phyloP scores from a whole-genome alignment of 2,329 filamentous ascomycete species.

The Penicillium sp. region DNA sequence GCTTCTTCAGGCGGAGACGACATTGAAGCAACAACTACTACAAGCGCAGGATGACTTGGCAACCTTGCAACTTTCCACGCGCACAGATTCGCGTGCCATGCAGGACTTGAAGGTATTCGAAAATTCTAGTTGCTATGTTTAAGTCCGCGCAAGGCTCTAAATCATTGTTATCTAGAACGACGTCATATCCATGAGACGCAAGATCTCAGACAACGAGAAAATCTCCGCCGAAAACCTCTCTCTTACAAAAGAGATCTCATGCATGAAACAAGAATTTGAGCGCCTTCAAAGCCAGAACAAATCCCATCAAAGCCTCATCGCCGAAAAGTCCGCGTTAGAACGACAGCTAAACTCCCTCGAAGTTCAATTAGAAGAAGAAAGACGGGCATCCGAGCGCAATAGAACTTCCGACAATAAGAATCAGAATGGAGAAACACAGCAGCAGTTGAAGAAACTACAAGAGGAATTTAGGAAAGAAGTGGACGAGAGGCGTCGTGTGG shows the following conservation, averaged over 20 bases:
- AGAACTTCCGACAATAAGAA: conserved; percentile 36
- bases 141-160: conserved; percentile 19
- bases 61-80: conserved; percentile 31
- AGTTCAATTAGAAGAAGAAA: conserved; percentile 79
- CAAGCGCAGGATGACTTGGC: conserved; percentile 46
- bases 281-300: conserved; percentile 57
- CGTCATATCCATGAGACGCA: conserved; percentile 62
- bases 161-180: conserved; percentile 55
- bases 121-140: neutral
- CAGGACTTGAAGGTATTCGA: conserved; percentile 52
- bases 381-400: conserved; percentile 61
- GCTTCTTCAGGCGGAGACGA: conserved; percentile 39
- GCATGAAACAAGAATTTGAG: conserved; percentile 59
- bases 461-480: conserved; percentile 50
- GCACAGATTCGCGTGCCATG: conserved; percentile 51
- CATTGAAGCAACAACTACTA: conserved; percentile 46
- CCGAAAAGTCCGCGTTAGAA: conserved; percentile 76
- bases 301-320: conserved; percentile 63
- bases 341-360: conserved; percentile 73
- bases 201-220: conserved; percentile 67
- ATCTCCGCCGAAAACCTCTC: conserved; percentile 63
- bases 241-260: conserved; percentile 56
- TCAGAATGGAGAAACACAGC: conserved; percentile 37
- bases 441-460: conserved; percentile 46
- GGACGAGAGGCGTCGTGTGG: conserved; percentile 44